Conservation (phyloP, 2,329 filamentous ascomycete genomes). For the Gliomastix tumulicola region DNA sequence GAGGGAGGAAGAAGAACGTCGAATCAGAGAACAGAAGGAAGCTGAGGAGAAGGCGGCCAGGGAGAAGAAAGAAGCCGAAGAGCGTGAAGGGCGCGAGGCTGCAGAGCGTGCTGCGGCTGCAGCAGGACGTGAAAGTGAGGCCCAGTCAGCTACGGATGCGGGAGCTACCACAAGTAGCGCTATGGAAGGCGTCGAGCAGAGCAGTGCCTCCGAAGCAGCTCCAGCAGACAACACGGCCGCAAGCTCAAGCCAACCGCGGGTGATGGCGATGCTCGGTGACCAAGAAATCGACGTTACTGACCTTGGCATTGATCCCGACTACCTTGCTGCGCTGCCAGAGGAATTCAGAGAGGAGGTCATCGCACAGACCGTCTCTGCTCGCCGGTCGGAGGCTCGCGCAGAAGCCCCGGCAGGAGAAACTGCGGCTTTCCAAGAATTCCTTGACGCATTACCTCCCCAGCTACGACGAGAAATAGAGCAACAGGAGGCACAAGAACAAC, state of each 20-base stretch:
- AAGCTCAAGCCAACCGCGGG: conserved; percentile 34
- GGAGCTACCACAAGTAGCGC: conserved; percentile 19
- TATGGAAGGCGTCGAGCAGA: conserved; percentile 70
- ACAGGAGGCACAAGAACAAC: conserved; percentile 82
- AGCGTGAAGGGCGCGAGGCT: conserved; percentile 62
- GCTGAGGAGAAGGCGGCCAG: conserved; percentile 59
- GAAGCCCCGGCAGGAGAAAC: conserved; percentile 64
- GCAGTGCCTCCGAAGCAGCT: not conserved
- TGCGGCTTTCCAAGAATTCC: conserved; percentile 86
- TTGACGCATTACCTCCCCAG: conserved; percentile 85
- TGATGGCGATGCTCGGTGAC: conserved; percentile 78
- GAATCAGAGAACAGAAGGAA: conserved; percentile 63
- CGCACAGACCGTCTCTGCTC: conserved; percentile 77
- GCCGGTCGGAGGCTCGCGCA: conserved; percentile 70
- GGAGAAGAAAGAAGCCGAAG: conserved; percentile 65
- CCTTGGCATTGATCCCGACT: conserved; percentile 89
- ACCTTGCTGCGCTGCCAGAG: conserved; percentile 93
- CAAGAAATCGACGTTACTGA: conserved; percentile 89
- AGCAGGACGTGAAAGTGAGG: conserved; percentile 13
- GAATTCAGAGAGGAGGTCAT: conserved; percentile 95
- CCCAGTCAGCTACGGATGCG: not conserved
- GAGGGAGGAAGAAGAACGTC: conserved; percentile 58
- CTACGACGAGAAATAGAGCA: conserved; percentile 86
- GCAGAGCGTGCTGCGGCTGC: conserved; percentile 49
- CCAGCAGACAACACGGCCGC: not conserved